These are phyloP conservation scores for Wickerhamomyces canadensis DNA, from an alignment of 805 yeast species.

Conservation along the genomic window DNA sequence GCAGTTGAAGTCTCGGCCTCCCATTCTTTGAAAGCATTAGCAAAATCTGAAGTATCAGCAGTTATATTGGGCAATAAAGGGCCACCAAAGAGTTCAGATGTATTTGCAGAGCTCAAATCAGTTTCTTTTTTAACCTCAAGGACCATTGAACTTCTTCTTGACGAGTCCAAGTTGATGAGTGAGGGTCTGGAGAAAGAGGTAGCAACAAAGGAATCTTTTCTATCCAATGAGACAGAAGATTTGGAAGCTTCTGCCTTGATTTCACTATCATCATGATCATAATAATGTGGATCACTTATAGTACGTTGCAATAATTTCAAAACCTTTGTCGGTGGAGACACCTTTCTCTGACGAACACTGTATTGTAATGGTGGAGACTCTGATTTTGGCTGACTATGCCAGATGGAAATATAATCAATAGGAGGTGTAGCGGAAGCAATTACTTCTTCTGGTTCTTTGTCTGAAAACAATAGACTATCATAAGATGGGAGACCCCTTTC, in stretches of 20 bases:
- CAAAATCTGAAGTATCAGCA: slow-evolving; percentile 43
- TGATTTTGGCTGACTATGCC: slow-evolving; percentile 27
- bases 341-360: slow-evolving; percentile 9
- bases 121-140: background rate
- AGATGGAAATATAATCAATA: slow-evolving; percentile 22
- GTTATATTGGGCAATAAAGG: slow-evolving; percentile 36
- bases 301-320: slow-evolving; percentile 16
- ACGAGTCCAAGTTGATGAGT: slow-evolving; percentile 15
- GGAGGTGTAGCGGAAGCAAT: slow-evolving; percentile 6
- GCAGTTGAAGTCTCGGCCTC: slow-evolving; percentile 9
- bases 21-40: slow-evolving; percentile 35
- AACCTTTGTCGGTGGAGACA: slow-evolving; percentile 18
- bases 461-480: slow-evolving; percentile 19
- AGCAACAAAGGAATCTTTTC: slow-evolving; percentile 17
- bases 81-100: slow-evolving; percentile 1
- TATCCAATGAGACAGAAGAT: slow-evolving; percentile 6
- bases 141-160: slow-evolving; percentile 10
- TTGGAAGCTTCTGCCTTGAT: slow-evolving; percentile 5
- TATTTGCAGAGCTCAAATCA: background rate
- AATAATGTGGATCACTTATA: slow-evolving; percentile 11
- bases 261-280: slow-evolving; percentile 9
- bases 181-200: slow-evolving; percentile 21
- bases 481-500: slow-evolving; percentile 15
- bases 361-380: slow-evolving; percentile 20
- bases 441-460: slow-evolving; percentile 16